phyloP scores from a whole-genome alignment of 208 protist species.

The Crithidia brevicula region DNA sequence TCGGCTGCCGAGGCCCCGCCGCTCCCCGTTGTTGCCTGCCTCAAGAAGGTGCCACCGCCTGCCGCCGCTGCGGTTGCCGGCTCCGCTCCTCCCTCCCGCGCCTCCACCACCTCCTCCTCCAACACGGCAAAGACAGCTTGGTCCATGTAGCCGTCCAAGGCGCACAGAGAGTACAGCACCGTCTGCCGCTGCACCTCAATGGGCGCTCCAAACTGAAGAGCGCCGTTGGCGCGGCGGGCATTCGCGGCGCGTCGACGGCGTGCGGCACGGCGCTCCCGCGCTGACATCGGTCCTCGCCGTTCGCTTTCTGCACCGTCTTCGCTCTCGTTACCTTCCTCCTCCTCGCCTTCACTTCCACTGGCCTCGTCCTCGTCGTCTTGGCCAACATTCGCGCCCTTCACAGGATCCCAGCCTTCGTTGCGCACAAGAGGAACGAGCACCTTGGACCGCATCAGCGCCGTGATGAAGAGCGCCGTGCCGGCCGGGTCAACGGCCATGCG shows the following conservation, averaged over 20 bases:
- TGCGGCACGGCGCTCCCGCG: conserved; percentile 24
- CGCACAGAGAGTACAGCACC: conserved; percentile 71
- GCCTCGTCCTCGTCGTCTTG: conserved; percentile 30
- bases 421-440: conserved; percentile 62
- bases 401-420: conserved; percentile 25
- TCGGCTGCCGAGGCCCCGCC: neutral
- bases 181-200: conserved; percentile 78
- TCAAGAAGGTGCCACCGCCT: conserved; percentile 36
- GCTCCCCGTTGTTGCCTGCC: neutral
- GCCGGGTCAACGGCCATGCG: conserved; percentile 95
- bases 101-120: conserved; percentile 78
- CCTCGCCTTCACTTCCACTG: conserved; percentile 24
- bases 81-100: conserved; percentile 24
- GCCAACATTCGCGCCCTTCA: conserved; percentile 12
- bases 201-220: conserved; percentile 63
- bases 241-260: conserved; percentile 25
- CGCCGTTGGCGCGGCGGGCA: conserved; percentile 37
- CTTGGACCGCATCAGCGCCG: conserved; percentile 77
- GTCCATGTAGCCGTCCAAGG: conserved; percentile 69
- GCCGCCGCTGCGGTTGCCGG: conserved; percentile 12
- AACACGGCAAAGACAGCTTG: conserved; percentile 68
- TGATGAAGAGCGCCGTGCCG: conserved; percentile 96
- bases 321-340: conserved; percentile 23
- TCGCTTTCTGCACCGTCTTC: conserved; percentile 21
- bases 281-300: conserved; percentile 13